Base-by-base conservation (phyloP, 2,329 filamentous ascomycete genomes). In the Colletotrichum tamarilloi region DNA sequence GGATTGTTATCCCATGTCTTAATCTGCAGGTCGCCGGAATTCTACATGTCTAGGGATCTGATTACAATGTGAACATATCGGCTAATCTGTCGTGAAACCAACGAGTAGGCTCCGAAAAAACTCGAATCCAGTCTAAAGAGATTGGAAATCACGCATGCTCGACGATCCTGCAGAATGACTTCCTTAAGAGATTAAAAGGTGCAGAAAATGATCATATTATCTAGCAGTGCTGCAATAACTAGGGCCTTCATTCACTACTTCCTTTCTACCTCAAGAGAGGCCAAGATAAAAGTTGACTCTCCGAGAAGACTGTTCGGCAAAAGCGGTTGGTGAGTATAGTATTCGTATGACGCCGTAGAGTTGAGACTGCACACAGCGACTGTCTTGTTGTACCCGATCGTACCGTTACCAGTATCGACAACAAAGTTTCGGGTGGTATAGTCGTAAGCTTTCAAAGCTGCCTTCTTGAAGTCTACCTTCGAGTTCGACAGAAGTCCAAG, bases 351-450 rank as follows among this genome's bases (percentile, higher is more conserved):
- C 1, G 83, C 83, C 3, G 78, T 84, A 58, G 83, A 85, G 76
- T 85, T 84, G 38, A 85, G 76, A 63, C 83, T 85, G 75, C 82
- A 84, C 7, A 84, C 83, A 0, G 79, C 65, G 4, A 85, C 83
- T 0, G 83, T 84, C 55, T 80, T 80, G 63, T 82, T 80, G 46
- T 80, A 84, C 4, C 81, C 78, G 30, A 74, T 64, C 3, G 74
- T 76, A 6, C 69, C 73, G 55, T 70, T 73, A 3, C 66, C 73
- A 0, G 69, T 16, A 24, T 64, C 49, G 0, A 64, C 66, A 0
- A 75, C 74, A 32, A 76, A 76, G 5, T 64, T 46, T 19, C 49
- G 49, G 38, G 60, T 26, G 11, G 73, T 46, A 67, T 75, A 75
- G 30, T 67, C 55, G 42, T 76, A 76, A 2, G 74, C 74, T 0